A percentile compares a stretch with the other conserved stretches of the same genome.
Evolutionary conservation across 768 basidiomycete species (phyloP).

Genomic region (Fomitopsis pulvina): DNA sequence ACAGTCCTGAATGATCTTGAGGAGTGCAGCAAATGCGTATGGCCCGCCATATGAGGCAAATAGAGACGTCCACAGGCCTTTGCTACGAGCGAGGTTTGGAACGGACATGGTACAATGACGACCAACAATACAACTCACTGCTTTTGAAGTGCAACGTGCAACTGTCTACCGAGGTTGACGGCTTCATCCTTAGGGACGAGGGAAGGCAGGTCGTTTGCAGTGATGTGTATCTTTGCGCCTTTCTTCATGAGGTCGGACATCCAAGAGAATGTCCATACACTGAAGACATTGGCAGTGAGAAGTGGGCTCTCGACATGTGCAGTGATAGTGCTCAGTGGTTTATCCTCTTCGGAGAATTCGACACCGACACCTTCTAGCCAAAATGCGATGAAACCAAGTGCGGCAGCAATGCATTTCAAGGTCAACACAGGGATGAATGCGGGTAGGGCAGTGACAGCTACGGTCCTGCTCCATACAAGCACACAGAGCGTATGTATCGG

Average conservation of each 20-base stretch:
- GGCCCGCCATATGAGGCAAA: constrained; percentile 74
- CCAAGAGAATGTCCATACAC: constrained; percentile 81
- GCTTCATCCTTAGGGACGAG: constrained; percentile 66
- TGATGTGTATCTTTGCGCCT: constrained; percentile 59
- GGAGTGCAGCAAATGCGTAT: constrained; percentile 49
- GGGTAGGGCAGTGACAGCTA: constrained; percentile 4
- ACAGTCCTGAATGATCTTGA: constrained; percentile 77
- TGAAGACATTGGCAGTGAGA: constrained; percentile 74
- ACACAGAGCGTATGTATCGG: constrained; percentile 51
- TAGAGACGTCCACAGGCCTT: constrained; percentile 67
- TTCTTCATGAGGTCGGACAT: constrained; percentile 75
- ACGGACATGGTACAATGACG: not conserved
- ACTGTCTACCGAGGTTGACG: constrained; percentile 51
- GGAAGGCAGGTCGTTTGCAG: constrained; percentile 81
- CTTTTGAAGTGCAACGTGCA: constrained; percentile 55
- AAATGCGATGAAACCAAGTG: constrained; percentile 50
- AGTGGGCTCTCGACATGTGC: constrained; percentile 67
- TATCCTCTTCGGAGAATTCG: constrained; percentile 33
- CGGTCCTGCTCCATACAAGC: constrained; percentile 56
- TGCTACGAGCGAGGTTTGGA: constrained; percentile 26
- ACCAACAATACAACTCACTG: constrained; percentile 40
- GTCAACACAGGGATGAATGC: constrained; percentile 15
- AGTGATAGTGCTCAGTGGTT: constrained; percentile 36
- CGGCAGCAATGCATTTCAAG: constrained; percentile 37
- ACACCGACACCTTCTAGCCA: constrained; percentile 66